Base-by-base conservation (phyloP, 129 eudicot genomes). In the Glebionis coronaria region DNA sequence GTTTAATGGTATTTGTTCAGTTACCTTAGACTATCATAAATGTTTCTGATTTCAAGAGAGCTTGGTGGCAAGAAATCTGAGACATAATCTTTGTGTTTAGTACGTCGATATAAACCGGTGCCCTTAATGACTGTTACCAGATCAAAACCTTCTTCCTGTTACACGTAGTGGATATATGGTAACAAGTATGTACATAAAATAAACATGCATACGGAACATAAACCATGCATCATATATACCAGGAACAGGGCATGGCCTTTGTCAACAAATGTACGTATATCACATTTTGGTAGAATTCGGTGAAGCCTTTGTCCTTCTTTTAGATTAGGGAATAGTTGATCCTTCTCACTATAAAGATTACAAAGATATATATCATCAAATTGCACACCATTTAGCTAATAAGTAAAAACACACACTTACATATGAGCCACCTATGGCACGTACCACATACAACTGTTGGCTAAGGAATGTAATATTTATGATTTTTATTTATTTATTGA, bases 261-360 rank as follows among this genome's bases (percentile, higher is more conserved):
- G 49, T 76, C 54, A 27, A 20, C 63, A 58, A 76, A 79, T 53
- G 9, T 40, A 3, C 87, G 83, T 50, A 78, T 71, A 53, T 81
- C 76, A 63, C 87, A 87, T 15, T 79, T 87, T 61, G 81, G 83
- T 42, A 87, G 75, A 35, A 78, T 31, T 20, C 25, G 31, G 25
- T 65, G 44, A 45, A 87, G 95, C 73, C 87, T 83, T 79, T 79
- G 79, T 72, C 76, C 87, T 83, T 87, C 87, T 65, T 79, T 85
- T 67, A 15, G 62, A 74, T 81, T 83, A 46, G 95, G 81, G 27
- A 83, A 57, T 27, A 86, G 65, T 56, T 65, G 74, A 78, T 87
- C 89, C 78, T 56, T 80, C 68, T 81, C 84, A 73, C 89, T 83
- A 59, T 61, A 67, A 31, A 64, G 35, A 72, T 74, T 9, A 54